Evolutionary conservation across 345 rosid species (phyloP), one percentile per base, ranked within the genome.

Genomic region (Citrus glauca): DNA sequence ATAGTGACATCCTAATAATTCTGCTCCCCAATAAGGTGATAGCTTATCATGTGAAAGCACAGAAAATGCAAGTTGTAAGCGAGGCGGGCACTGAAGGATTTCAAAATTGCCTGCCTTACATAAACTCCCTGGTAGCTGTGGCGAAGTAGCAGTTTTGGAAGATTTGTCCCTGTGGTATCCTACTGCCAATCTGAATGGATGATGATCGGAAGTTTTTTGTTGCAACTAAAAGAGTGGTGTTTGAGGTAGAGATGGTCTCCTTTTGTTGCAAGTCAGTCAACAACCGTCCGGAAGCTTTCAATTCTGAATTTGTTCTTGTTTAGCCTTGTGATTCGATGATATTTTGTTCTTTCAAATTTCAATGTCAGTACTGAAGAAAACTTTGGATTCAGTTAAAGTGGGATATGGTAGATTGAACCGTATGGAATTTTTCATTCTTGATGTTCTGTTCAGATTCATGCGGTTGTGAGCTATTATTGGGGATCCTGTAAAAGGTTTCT

Each of bases 121-220:
- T 86, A 65, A 88, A 84, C 79, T 79, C 68, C 76, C 84, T 88
- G 38, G 88, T 76, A 3, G 9, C 53, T 25, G 78, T 82, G 45
- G 33, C 42, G 22, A 56, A 56, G n/a, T 56, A 72, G 65, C 53
- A 30, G 30, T 13, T 10, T 11, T 70, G 59, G 38, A 27, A 35
- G 30, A 14, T 13, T 72, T 25, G 30, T 50, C 38, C 37, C 33
- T 17, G 9, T 66, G 33, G 8, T 35, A 13, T 33, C 37, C 53
- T 62, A 35, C 50, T 76, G 32, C 1, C 35, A 10, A 55, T 55
- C 2, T 75, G 5, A 40, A 32, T 7, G 65, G 53, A 22, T 11
- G 13, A n/a, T 33, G 6, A 17, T n/a, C 33, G 13, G 32, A 33
- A 70, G 30, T 56, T 32, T 22, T 17, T 2, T 1, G 27, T 32